Evolutionary conservation across 495 filamentous ascomycete species (phyloP), one percentile per base, ranked within the genome.

Genomic region (Penicillium diatomitis): DNA sequence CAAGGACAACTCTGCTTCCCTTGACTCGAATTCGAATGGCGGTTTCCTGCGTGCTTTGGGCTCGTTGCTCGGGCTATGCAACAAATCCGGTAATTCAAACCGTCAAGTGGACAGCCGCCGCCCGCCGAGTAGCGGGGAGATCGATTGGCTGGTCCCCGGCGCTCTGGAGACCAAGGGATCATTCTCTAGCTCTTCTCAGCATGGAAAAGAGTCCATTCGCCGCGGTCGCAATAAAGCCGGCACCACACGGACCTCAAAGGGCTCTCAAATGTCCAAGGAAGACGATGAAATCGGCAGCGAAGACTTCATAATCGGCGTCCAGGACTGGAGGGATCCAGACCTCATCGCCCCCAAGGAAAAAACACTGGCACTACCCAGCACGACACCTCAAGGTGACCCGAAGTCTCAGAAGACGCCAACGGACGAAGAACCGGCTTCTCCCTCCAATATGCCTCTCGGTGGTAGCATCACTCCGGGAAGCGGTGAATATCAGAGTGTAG

Each of bases 301-400:
- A 66, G 82, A 78, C 46, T 95, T 94, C 63, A 80, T 87, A n/a
- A 95, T 94, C 61, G 89, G 89, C 3, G 83, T 94, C 8, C 88
- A 95, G 52, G 89, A 95, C 55, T 95, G 89, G 89, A 81, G 88
- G 48, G 89, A 95, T 58, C 85, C 87, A 4, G 88, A 94, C 58
- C 70, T 94, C 11, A 75, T 88, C 41, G 60, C 64, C 32, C 51
- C 66, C 7, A 69, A 67, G 39, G 60, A 51, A 44, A 68, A 63
- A 20, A 51, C 56, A 6, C 51, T 64, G 33, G 47, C 47, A 50
- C 65, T 49, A 12, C 51, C 60, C 10, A 68, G 56, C 54, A 63
- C 41, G 44, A 48, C 49, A 29, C 31, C 36, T 20, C 20, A 20
- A 27, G 61, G 44, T 11, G 58, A 53, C 27, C 55, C 60, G 30